Percentiles rank a stretch among this genome's conserved stretches.
Evolutionary conservation across 2,329 filamentous ascomycete genomes (phyloP).

Genomic region (Westerdykella ornata): DNA sequence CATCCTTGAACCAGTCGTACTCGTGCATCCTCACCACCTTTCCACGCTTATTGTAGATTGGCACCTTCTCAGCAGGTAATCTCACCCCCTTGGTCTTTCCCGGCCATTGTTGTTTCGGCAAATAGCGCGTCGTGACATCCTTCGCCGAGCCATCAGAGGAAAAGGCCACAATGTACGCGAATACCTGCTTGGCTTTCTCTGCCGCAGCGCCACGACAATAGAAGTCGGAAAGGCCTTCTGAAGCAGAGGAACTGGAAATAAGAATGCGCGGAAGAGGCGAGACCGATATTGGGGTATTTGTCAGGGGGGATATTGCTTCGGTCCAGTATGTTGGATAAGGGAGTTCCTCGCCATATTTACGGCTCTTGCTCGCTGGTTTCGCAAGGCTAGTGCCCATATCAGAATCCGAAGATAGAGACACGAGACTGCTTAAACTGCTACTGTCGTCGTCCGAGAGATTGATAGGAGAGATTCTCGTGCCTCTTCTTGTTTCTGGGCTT

Average conservation of each 20-base stretch:
- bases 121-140: conserved; percentile 86
- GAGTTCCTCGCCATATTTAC: conserved; percentile 65
- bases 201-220: conserved; percentile 79
- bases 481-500: conserved; percentile 6
- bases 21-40: conserved; percentile 70
- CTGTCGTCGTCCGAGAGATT: conserved; percentile 46
- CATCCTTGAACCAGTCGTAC: conserved; percentile 81
- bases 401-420: conserved; percentile 43
- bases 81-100: conserved; percentile 84
- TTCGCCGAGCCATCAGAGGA: conserved; percentile 83
- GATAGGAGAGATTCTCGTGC: conserved; percentile 36
- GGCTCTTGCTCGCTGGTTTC: conserved; percentile 44
- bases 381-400: conserved; percentile 49
- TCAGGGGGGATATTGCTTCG: conserved; percentile 77
- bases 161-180: conserved; percentile 81
- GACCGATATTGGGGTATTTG: conserved; percentile 70
- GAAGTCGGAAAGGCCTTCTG: conserved; percentile 65
- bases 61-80: conserved; percentile 70
- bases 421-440: conserved; percentile 38
- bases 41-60: conserved; percentile 68
- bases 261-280: conserved; percentile 56
- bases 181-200: conserved; percentile 79
- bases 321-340: conserved; percentile 89
- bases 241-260: conserved; percentile 54
- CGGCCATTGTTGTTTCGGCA: conserved; percentile 73